These are phyloP conservation scores for Spinellus fusiger DNA, from an alignment of 192 early-diverging fungal species.

Conservation along the genomic window DNA sequence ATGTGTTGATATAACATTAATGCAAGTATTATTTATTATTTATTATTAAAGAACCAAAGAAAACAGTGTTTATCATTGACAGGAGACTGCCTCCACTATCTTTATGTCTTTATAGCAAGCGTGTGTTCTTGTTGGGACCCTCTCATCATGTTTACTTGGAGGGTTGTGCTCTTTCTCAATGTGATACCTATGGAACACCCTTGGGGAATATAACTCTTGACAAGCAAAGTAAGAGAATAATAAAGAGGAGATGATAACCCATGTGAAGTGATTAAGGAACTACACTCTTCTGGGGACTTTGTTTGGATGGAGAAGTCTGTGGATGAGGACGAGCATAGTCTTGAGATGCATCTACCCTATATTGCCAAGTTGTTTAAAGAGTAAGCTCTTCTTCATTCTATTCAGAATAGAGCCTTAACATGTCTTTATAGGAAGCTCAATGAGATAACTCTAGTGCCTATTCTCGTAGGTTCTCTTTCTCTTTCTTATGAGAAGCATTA, in stretches of 20 bases:
- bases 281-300: background rate
- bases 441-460: conserved; percentile 74
- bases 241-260: too few species aligned
- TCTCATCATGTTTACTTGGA: conserved; percentile 85
- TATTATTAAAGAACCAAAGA: background rate
- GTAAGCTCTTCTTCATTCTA: conserved; percentile 23
- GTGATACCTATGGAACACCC: conserved; percentile 76
- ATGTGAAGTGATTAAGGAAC: background rate
- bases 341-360: conserved; percentile 97
- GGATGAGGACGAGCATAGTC: conserved; percentile 94
- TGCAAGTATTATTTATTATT: conserved; percentile 43
- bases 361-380: conserved; percentile 75
- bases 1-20: conserved; percentile 49
- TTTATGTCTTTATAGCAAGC: conserved; percentile 39
- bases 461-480: conserved; percentile 77
- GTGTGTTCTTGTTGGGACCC: conserved; percentile 90
- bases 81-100: background rate
- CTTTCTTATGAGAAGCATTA: conserved; percentile 55
- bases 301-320: conserved; percentile 18
- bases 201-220: conserved; percentile 80
- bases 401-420: background rate
- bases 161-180: conserved; percentile 73
- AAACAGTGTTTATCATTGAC: too few species aligned
- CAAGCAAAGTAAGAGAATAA: conserved; percentile 39
- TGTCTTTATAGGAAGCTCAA: conserved; percentile 36